Evolutionary conservation across 2,329 filamentous ascomycete genomes (phyloP).

Genomic region (Plenodomus biglobosus): DNA sequence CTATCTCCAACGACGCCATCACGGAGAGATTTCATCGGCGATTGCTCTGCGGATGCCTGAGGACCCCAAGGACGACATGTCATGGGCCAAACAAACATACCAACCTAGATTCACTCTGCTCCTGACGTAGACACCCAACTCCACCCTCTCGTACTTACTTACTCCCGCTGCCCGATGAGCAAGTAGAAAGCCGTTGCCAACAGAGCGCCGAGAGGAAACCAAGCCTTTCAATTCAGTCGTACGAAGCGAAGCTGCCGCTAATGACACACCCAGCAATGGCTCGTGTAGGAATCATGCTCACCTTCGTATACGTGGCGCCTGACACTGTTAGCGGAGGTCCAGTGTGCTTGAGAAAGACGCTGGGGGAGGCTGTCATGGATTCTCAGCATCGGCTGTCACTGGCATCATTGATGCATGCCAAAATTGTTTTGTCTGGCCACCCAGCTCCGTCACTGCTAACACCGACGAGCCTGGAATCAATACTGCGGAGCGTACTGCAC

Average conservation of each 20-base stretch:
- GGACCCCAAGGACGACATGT: too few species aligned
- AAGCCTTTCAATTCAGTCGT: not conserved
- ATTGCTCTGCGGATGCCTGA: too few species aligned
- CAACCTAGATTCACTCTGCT: too few species aligned
- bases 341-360: not conserved
- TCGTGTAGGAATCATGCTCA: not conserved
- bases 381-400: not conserved
- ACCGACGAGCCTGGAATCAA: too few species aligned
- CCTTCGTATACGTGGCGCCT: not conserved
- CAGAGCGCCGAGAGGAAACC: not conserved
- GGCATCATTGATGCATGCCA: not conserved
- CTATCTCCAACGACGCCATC: too few species aligned
- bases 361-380: not conserved
- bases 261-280: not conserved
- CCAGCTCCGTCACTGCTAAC: too few species aligned
- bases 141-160: too few species aligned
- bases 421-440: too few species aligned
- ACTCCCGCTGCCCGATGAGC: not conserved
- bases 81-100: too few species aligned
- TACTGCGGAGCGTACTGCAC: too few species aligned
- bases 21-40: too few species aligned
- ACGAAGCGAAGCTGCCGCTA: not conserved
- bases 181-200: not conserved
- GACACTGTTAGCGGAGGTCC: too few species aligned
- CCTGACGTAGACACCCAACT: not conserved